These are phyloP conservation scores for Dittrichia graveolens DNA, from an alignment of 129 eudicot genomes.

Conservation along the genomic window DNA sequence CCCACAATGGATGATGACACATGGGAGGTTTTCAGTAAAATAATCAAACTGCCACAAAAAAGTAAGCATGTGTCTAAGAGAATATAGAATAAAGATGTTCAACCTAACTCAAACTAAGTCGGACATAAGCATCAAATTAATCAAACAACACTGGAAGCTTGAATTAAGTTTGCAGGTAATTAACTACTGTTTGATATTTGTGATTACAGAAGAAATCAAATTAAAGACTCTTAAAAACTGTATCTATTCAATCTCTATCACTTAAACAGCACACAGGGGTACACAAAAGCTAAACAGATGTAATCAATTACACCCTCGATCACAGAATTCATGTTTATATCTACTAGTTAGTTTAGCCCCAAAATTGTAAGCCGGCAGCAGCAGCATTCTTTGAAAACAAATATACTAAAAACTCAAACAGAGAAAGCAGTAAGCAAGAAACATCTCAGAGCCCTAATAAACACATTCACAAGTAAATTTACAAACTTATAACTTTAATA, in stretches of 20 bases:
- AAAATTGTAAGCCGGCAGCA: neutral
- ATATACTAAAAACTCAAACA: neutral
- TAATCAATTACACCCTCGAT: neutral
- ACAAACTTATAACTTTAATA: conserved; percentile 4
- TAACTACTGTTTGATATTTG: neutral
- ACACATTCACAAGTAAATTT: neutral
- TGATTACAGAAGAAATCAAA: neutral
- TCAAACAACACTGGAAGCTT: no score
- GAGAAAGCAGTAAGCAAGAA: conserved; percentile 11
- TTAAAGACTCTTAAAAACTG: no score
- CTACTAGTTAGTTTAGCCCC: neutral
- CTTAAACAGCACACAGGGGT: no score
- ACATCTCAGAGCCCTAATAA: conserved; percentile 18
- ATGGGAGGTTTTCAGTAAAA: conserved; percentile 4
- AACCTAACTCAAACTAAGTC: neutral
- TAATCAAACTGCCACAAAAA: conserved; percentile 15
- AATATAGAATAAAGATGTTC: neutral
- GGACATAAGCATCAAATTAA: no score
- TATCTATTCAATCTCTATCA: no score
- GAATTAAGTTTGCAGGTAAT: neutral
- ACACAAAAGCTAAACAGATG: neutral
- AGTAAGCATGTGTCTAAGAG: conserved; percentile 9
- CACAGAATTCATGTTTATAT: conserved; percentile 17
- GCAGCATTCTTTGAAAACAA: neutral
- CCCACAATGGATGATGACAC: neutral